Conservation (phyloP, 805 yeast genomes). For the Pichia nanzhaoensis region DNA sequence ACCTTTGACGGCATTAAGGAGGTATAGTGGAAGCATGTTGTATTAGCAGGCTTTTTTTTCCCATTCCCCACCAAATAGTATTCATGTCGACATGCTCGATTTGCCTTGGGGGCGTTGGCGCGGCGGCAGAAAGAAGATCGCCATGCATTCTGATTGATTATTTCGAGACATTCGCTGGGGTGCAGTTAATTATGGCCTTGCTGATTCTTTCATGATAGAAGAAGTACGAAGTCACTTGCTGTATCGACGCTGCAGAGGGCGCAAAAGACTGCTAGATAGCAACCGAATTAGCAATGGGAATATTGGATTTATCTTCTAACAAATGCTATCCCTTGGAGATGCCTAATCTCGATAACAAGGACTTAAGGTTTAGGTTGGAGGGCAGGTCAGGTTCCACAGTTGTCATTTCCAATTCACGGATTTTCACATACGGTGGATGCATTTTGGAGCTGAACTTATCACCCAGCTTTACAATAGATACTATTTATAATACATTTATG, state of each 20-base stretch:
- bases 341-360: constrained; percentile 45
- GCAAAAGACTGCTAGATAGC: too few species aligned
- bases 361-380: constrained; percentile 48
- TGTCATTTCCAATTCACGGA: constrained; percentile 48
- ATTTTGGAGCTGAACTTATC: constrained; percentile 48
- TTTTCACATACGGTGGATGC: constrained; percentile 65
- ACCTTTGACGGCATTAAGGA: constrained; percentile 85
- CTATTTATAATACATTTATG: constrained; percentile 34
- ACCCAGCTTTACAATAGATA: constrained; percentile 31
- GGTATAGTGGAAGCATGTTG: constrained; percentile 82
- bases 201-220: too few species aligned
- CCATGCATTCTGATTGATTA: too few species aligned
- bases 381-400: constrained; percentile 66
- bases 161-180: too few species aligned
- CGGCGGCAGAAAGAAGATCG: too few species aligned
- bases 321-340: constrained; percentile 49
- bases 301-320: constrained; percentile 59
- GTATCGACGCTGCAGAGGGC: too few species aligned
- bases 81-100: too few species aligned
- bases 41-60: too few species aligned
- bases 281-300: constrained; percentile 36
- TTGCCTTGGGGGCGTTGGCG: too few species aligned
- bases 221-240: too few species aligned
- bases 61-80: too few species aligned
- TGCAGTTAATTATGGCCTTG: not conserved